These are phyloP conservation scores for Arthrobotrys sinensis DNA, from an alignment of 2,329 filamentous ascomycete species.

Conservation along the genomic window DNA sequence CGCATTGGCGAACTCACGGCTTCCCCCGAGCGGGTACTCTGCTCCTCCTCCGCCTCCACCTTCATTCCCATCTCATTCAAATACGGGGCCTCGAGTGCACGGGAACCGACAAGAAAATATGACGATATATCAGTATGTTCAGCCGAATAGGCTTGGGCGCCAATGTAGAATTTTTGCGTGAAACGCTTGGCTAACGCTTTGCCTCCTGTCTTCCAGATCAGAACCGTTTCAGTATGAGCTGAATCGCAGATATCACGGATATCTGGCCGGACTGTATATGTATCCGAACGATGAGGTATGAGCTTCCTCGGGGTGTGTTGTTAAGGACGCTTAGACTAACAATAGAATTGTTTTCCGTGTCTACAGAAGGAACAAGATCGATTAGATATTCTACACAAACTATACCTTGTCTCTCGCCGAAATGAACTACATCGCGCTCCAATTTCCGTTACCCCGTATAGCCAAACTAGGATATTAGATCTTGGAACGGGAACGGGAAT, in stretches of 20 bases:
- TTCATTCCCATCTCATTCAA: slow-evolving; percentile 34
- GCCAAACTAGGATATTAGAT: slow-evolving; percentile 71
- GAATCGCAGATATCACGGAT: slow-evolving; percentile 79
- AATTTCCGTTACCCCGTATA: slow-evolving; percentile 66
- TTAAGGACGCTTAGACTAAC: slow-evolving; percentile 44
- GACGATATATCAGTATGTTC: slow-evolving; percentile 55
- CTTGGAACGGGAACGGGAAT: slow-evolving; percentile 91
- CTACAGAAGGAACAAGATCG: slow-evolving; percentile 79
- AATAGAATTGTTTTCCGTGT: slow-evolving; percentile 41
- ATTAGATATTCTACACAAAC: slow-evolving; percentile 85
- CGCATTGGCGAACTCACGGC: slow-evolving; percentile 61
- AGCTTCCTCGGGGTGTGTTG: slow-evolving; percentile 40
- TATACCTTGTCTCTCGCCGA: slow-evolving; percentile 77
- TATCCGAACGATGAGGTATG: slow-evolving; percentile 83
- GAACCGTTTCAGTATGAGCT: slow-evolving; percentile 71
- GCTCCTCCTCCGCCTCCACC: slow-evolving; percentile 56
- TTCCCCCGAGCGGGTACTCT: slow-evolving; percentile 59
- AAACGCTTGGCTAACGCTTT: slow-evolving; percentile 4
- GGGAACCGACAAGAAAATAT: slow-evolving; percentile 57
- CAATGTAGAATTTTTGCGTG: background rate
- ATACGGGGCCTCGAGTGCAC: slow-evolving; percentile 40
- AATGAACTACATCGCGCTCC: slow-evolving; percentile 70
- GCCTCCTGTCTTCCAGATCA: slow-evolving; percentile 15
- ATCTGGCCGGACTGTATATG: slow-evolving; percentile 78
- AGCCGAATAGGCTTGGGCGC: background rate